phyloP scores from a whole-genome alignment of 2,329 filamentous ascomycete genomes.

The Botrytis medusae region DNA sequence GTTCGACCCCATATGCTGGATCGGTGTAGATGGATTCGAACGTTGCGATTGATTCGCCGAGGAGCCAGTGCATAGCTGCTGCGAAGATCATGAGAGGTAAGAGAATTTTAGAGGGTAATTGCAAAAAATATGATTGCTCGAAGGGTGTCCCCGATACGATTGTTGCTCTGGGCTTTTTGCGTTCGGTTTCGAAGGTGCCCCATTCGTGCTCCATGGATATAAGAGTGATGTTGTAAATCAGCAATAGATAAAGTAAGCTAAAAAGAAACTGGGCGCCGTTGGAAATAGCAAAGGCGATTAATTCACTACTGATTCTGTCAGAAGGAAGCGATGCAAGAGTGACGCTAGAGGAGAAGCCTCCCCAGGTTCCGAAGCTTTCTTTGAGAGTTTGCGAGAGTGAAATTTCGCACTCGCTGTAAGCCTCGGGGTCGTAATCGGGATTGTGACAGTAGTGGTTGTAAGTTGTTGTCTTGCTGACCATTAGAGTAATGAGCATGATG shows the following conservation, averaged over 20 bases:
- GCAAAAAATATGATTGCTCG: constrained; percentile 30
- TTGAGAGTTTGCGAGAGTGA: constrained; percentile 16
- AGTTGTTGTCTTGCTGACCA: background rate
- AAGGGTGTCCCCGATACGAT: constrained; percentile 28
- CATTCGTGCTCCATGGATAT: constrained; percentile 34
- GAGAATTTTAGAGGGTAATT: constrained; percentile 27
- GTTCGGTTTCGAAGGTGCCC: constrained; percentile 26
- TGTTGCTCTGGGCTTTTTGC: constrained; percentile 25
- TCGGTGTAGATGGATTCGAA: constrained; percentile 30
- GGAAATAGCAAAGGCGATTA: constrained; percentile 29
- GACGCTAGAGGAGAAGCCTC: constrained; percentile 28
- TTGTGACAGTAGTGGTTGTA: background rate
- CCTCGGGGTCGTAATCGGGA: fast-evolving
- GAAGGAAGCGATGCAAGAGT: constrained; percentile 23
- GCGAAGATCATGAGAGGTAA: constrained; percentile 28
- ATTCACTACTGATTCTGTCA: constrained; percentile 26
- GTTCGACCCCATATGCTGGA: constrained; percentile 23
- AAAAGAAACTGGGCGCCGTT: constrained; percentile 32
- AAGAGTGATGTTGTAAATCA: constrained; percentile 31
- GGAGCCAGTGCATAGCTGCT: constrained; percentile 31
- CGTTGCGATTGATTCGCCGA: constrained; percentile 28
- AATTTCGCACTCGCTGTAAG: background rate
- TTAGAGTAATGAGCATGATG: constrained; percentile 22
- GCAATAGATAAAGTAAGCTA: constrained; percentile 26
- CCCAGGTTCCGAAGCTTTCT: constrained; percentile 26